Conservation (phyloP, 2,329 filamentous ascomycete species). For the Clonostachys rhizophaga region DNA sequence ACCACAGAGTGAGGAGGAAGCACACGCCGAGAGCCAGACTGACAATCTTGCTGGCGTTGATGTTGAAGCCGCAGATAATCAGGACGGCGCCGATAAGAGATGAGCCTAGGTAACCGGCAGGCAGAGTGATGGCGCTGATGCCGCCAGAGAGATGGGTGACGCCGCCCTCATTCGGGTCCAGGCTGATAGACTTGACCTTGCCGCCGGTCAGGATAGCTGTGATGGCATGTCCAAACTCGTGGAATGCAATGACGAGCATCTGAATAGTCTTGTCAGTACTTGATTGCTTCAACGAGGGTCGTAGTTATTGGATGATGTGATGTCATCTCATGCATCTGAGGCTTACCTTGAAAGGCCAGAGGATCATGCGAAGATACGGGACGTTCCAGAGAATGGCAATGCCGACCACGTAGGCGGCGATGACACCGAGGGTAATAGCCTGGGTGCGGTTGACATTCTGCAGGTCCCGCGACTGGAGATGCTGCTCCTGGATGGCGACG, state of each 20-base stretch:
- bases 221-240: conserved; percentile 75
- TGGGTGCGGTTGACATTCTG: conserved; percentile 62
- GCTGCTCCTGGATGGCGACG: conserved; percentile 1
- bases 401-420: conserved; percentile 65
- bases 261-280: conserved; percentile 17
- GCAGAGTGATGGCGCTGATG: conserved; percentile 64
- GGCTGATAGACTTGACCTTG: conserved; percentile 66
- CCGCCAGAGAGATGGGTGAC: conserved; percentile 76
- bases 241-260: conserved; percentile 82
- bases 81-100: conserved; percentile 72
- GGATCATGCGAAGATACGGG: conserved; percentile 66
- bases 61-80: conserved; percentile 77
- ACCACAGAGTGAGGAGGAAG: conserved; percentile 78
- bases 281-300: neutral
- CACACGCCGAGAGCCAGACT: conserved; percentile 69
- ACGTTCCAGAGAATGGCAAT: conserved; percentile 79
- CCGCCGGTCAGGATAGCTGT: conserved; percentile 70
- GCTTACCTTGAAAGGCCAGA: conserved; percentile 77
- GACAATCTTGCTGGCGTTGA: conserved; percentile 75
- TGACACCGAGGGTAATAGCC: conserved; percentile 65
- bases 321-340: neutral
- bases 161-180: conserved; percentile 75
- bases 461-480: conserved; percentile 47
- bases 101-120: conserved; percentile 74
- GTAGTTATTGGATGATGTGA: neutral